These are phyloP conservation scores for Saposhnikovia divaricata DNA, from an alignment of 129 eudicot genomes.

Conservation along the genomic window DNA sequence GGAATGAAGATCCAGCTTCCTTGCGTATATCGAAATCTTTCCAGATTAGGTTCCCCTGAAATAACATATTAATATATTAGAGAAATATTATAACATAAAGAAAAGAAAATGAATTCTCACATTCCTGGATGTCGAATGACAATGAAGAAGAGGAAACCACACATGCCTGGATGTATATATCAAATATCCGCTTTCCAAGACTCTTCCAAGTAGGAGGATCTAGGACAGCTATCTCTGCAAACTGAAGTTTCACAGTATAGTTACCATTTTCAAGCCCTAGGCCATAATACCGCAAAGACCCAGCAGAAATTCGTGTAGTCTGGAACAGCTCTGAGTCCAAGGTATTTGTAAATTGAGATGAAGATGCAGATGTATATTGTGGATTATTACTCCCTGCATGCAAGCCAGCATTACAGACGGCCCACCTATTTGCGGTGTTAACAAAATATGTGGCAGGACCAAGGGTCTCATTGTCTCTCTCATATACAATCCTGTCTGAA, in stretches of 20 bases:
- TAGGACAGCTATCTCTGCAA: slow-evolving; percentile 51
- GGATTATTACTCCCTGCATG: slow-evolving; percentile 32
- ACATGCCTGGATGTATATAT: slow-evolving; percentile 70
- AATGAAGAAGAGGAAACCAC: not conserved
- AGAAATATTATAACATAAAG: not conserved
- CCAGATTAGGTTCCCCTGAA: slow-evolving; percentile 45
- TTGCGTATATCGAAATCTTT: slow-evolving; percentile 65
- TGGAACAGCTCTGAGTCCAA: slow-evolving; percentile 67
- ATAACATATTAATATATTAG: not conserved
- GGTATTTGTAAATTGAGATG: slow-evolving; percentile 42
- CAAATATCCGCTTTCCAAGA: slow-evolving; percentile 74
- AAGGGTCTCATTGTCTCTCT: slow-evolving; percentile 44
- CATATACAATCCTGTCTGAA: slow-evolving; percentile 25
- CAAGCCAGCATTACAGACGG: slow-evolving; percentile 71
- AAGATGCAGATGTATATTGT: slow-evolving; percentile 13
- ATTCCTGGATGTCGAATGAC: slow-evolving; percentile 41
- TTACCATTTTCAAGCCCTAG: slow-evolving; percentile 78
- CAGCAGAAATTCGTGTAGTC: slow-evolving; percentile 63
- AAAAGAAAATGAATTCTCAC: slow-evolving; percentile 3
- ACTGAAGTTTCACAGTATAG: slow-evolving; percentile 58
- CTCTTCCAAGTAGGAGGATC: slow-evolving; percentile 48
- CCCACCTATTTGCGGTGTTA: slow-evolving; percentile 54
- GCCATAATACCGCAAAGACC: slow-evolving; percentile 85
- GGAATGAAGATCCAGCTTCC: slow-evolving; percentile 52
- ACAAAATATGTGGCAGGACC: slow-evolving; percentile 63